Evolutionary conservation across 495 filamentous ascomycete species (phyloP), one percentile per base, ranked within the genome.

Genomic region (Xeromyces bisporus): DNA sequence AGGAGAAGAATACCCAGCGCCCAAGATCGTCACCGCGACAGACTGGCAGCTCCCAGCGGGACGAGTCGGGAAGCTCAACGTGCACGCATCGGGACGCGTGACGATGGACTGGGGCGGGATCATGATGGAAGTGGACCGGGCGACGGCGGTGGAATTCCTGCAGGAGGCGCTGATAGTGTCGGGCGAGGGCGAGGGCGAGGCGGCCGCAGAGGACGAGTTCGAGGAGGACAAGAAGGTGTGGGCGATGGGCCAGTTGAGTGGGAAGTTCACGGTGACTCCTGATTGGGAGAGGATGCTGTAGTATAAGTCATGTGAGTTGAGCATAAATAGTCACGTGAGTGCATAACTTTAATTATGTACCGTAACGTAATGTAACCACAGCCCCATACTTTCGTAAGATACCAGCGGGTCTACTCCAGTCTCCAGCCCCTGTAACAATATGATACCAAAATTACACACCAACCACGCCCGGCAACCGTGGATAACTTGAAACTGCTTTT

Each of bases 51-150:
- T 77, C 26, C 61, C 65, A 25, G 60, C 68, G 2, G 75, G 64
- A 12, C 64, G 61, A 21, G 60, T 67, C 18, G 72, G 63, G 42
- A 71, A 69, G 16, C 42, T 66, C 18, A 71, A 64, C 29, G 60
- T 71, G 3, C 64, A 70, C 46, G 53, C 53, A 7, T 64, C 61
- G 21, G 62, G 62, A 3, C 46, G 50, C 9, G 52, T 67, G 15
- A 60, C 53, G 9, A 47, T 65, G 38, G 52, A 61, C 24, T 69
- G 65, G 64, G 62, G 64, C 23, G 58, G 62, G 13, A 57, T 62
- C 32, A 60, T 47, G 39, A 58, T 64, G 33, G 58, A 62, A 30
- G 37, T 64, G 18, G 56, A 60, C 35, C 51, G 53, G 14, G 60
- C 52, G 5, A 50, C 60, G 7, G 42, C 47, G 0, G 60, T 60